phyloP scores from a whole-genome alignment of 441 rosid genomes.

The Bocquillonia castaneifolia region DNA sequence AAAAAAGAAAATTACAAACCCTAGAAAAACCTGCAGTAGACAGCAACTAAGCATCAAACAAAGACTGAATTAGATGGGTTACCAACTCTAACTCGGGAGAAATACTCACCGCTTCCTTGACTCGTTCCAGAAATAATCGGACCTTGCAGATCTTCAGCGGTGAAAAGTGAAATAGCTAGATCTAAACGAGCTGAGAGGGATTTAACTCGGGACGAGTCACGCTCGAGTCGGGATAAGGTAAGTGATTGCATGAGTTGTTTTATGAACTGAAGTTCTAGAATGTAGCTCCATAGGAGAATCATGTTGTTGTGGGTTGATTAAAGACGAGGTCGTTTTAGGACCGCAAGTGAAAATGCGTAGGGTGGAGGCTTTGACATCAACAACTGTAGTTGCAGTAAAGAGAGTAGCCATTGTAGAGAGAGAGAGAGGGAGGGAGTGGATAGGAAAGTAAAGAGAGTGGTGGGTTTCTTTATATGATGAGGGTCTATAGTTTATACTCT shows the following conservation, averaged over 20 bases:
- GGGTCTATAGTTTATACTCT: no score
- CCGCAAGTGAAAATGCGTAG: conserved; percentile 19
- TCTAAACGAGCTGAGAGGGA: conserved; percentile 47
- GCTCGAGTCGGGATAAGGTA: conserved; percentile 50
- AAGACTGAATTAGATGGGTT: conserved; percentile 56
- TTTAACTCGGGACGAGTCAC: conserved; percentile 62
- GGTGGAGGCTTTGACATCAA: conserved; percentile 45
- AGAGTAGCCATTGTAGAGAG: conserved; percentile 16
- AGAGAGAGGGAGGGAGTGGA: conserved; percentile 33
- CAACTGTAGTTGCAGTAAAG: conserved; percentile 22
- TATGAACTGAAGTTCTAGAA: conserved; percentile 41
- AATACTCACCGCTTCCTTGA: conserved; percentile 86
- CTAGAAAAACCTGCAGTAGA: no score
- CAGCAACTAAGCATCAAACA: no score
- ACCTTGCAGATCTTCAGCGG: conserved; percentile 37
- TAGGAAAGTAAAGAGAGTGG: conserved; percentile 25
- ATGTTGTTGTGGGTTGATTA: conserved; percentile 16
- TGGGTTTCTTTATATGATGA: no score
- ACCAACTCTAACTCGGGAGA: conserved; percentile 75
- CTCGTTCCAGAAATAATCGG: conserved; percentile 68
- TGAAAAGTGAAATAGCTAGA: conserved; percentile 38
- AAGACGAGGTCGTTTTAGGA: conserved; percentile 17
- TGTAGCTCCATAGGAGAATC: conserved; percentile 42
- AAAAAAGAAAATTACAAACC: no score
- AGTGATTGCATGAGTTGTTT: conserved; percentile 37